These are phyloP conservation scores for Gastrolobium bilobum DNA, from an alignment of 306 rosid species.

Conservation along the genomic window DNA sequence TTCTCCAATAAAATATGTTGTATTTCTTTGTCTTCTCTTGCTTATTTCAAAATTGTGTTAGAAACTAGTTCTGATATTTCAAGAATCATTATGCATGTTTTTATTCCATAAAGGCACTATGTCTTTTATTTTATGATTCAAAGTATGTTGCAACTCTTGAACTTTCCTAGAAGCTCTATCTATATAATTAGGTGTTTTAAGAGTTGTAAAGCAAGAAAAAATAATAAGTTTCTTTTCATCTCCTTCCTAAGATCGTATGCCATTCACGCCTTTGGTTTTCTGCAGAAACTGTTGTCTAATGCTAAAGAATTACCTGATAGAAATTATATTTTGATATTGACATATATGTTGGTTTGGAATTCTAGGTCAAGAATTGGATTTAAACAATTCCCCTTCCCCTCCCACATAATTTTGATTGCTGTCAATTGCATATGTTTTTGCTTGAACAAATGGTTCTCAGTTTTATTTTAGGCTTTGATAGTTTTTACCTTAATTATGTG, in stretches of 20 bases:
- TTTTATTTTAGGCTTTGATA: slow-evolving; percentile 16
- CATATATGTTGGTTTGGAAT: background rate
- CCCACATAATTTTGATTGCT: background rate
- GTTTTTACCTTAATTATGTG: slow-evolving; percentile 1
- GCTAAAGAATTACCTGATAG: background rate
- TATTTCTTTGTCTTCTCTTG: background rate
- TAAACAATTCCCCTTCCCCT: background rate
- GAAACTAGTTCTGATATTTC: no score
- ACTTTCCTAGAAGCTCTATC: no score
- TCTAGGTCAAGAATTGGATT: background rate
- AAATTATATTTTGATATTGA: background rate
- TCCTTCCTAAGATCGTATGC: no score
- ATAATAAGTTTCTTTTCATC: no score
- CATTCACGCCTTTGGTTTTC: no score
- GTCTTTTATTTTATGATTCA: no score
- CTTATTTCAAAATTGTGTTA: no score
- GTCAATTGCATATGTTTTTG: background rate
- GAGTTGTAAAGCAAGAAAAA: no score
- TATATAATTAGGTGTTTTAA: no score
- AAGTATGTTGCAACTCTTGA: no score
- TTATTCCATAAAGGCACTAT: no score
- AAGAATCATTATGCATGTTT: no score
- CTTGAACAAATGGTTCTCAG: background rate
- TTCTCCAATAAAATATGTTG: background rate
- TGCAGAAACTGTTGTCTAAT: background rate